Evolutionary conservation across 2,329 filamentous ascomycete species (phyloP), one percentile per base, ranked within the genome.

Genomic region (Paecilomyces sp.): DNA sequence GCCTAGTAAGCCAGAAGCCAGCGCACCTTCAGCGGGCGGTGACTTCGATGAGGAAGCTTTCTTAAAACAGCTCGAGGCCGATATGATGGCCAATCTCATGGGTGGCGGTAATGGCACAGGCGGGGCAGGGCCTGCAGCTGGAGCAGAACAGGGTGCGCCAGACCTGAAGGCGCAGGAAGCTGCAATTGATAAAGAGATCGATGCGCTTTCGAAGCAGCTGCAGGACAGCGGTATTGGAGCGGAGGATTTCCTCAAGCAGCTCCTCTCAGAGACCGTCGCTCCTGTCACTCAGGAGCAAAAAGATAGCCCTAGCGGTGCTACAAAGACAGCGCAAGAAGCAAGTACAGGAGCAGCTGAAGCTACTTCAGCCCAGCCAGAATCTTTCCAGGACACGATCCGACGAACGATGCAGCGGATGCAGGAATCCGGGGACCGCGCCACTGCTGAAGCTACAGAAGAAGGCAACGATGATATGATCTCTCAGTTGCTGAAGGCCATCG

Each of bases 361-460:
- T 3, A 59, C 64, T 6, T 53, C 64, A 7, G 64, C 67, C 30
- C 74, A 79, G 47, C 87, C 90, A 50, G 85, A 87, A 54, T 85
- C 83, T 0, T 99, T 99, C 75, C 91, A 95, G 71, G 92, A 96
- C 61, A 96, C 91, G 0, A 97, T 99, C 68, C 87, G 89, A 61
- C 87, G 87, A 67, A 97, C 94, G 0, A 97, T 99, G 89, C 91
- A 95, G 76, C 89, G 94, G 55, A 96, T 99, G 91, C 90, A 95
- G 69, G 85, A 85, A 34, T 96, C 92, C 0, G 92, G 90, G 1
- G 88, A 93, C 50, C 88, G 92, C 66, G 92, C 92, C 3, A 92
- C 90, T 0, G 89, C 90, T 2, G 84, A 84, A 0, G 91, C 91
- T 0, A 85, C 88, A 13, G 70, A 74, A 0, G 82, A 88, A 1